A percentile compares a stretch with the other conserved stretches of the same genome.
Conservation (phyloP, 2,329 filamentous ascomycete genomes). For the Aspergillus sp. region DNA sequence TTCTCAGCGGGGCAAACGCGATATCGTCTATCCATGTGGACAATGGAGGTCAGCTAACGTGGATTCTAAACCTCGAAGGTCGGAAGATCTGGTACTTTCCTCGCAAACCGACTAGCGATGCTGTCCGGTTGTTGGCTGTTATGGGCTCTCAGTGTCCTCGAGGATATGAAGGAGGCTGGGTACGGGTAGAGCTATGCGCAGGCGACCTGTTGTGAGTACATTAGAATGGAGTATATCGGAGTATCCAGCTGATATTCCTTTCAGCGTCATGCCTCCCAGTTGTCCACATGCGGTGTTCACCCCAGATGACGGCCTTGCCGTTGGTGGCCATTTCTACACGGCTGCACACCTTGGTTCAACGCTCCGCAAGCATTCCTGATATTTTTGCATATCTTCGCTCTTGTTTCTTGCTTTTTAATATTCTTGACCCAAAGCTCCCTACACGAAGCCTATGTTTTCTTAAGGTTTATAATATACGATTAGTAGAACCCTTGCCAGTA, state of each 20-base stretch:
- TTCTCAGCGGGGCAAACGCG: too few species aligned
- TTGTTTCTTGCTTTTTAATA: too few species aligned
- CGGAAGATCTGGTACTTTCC: constrained; percentile 16
- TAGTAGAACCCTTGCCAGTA: too few species aligned
- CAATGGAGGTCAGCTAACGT: constrained; percentile 7
- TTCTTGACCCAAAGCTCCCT: too few species aligned
- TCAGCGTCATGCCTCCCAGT: constrained; percentile 17
- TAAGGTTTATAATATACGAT: too few species aligned
- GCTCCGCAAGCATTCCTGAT: too few species aligned
- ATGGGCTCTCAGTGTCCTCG: constrained; percentile 6
- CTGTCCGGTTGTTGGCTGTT: constrained; percentile 5
- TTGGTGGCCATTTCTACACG: constrained; percentile 21
- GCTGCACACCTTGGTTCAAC: constrained; percentile 13
- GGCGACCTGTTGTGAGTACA: constrained; percentile 10
- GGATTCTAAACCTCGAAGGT: constrained; percentile 12
- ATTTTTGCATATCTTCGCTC: too few species aligned
- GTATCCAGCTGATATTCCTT: background rate
- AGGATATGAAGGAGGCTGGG: constrained; percentile 13
- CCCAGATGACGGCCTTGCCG: constrained; percentile 16
- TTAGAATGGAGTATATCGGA: background rate
- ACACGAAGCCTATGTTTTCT: too few species aligned
- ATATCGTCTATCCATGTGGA: too few species aligned
- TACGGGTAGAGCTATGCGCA: constrained; percentile 9
- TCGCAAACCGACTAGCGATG: constrained; percentile 5
- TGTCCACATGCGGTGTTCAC: constrained; percentile 20